Evolutionary conservation across 2,329 filamentous ascomycete genomes (phyloP).

Genomic region (Zalaria sp.): DNA sequence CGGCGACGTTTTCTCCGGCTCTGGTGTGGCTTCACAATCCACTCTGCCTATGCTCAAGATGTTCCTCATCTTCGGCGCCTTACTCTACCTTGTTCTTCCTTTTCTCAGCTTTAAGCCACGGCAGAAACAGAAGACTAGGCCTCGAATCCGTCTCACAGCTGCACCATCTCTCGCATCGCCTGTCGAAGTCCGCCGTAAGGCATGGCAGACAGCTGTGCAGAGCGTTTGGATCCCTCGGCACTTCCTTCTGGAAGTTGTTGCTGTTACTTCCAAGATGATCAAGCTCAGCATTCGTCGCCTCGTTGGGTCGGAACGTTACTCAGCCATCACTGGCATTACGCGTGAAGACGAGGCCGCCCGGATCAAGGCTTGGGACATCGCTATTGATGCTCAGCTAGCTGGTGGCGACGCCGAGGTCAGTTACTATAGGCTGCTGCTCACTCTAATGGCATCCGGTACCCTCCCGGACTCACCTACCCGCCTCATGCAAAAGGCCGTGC

Average conservation of each 20-base stretch:
- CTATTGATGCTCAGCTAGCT: constrained; percentile 80
- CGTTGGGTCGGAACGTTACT: constrained; percentile 64
- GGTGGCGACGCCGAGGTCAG: constrained; percentile 84
- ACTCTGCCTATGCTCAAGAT: constrained; percentile 34
- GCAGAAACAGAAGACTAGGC: constrained; percentile 30
- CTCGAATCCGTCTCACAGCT: constrained; percentile 23
- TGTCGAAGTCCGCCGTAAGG: constrained; percentile 71
- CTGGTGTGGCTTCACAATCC: constrained; percentile 9
- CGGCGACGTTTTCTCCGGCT: constrained; percentile 5
- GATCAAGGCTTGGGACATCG: constrained; percentile 85
- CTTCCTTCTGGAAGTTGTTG: constrained; percentile 73
- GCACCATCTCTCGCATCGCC: constrained; percentile 66
- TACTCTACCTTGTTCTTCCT: constrained; percentile 43
- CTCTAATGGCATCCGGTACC: constrained; percentile 75
- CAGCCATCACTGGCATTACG: constrained; percentile 64
- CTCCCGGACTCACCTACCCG: constrained; percentile 69
- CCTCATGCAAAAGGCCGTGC: constrained; percentile 83
- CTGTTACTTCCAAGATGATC: constrained; percentile 62
- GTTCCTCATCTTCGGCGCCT: constrained; percentile 35
- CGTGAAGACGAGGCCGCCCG: constrained; percentile 75
- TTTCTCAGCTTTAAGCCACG: constrained; percentile 44
- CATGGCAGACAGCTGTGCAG: constrained; percentile 87
- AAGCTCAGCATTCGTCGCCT: constrained; percentile 70
- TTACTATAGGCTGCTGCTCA: constrained; percentile 72
- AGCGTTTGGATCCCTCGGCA: constrained; percentile 84